Base-by-base conservation (phyloP, 2,329 filamentous ascomycete genomes). In the Capronia epimyces region DNA sequence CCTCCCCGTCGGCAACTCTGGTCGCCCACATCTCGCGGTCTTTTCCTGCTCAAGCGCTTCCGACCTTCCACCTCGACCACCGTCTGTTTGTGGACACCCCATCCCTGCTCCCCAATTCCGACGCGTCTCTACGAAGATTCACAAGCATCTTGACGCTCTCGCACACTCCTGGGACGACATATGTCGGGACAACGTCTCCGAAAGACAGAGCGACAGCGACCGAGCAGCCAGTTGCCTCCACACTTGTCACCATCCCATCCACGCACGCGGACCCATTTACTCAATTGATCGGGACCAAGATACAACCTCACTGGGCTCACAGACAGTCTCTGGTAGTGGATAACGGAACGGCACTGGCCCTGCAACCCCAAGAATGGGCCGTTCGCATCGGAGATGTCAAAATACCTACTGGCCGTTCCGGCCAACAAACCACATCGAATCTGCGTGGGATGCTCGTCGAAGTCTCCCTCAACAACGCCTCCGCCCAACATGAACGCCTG, bases 71-170 rank as follows among this genome's bases (percentile, higher is more conserved):
- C 40, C 55, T 62, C 25, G 55, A 57, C 16, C 53, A 62, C 32
- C 55, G 57, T 5, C 56, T 60, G 7, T 61, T 61, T 43, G 51
- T 56, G 41, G 56, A 61, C 39, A 62, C 60, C 3, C 59, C 60
- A 7, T 61, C 59, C 13, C 51, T 61, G 13, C 50, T 61, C 6
- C 60, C 59, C 31, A 53, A 47, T 36, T 25, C 50, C 9, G 53
- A 61, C 42, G 21, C 39, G 9, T 53, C 52, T 13, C 48, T 46
- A 24, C 52, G 60, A 39, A 43, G 31, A 12, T 61, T 48, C 34
- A 57, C 52, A 7, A 56, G 57, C 32, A 49, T 62, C 24, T 37
- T 62, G 44, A 56, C 50, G 2, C 43, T 60, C 1, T 61, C 57
- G 3, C 59, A 60, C 22, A 55, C 46, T 7, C 50, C 57, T 1